These are phyloP conservation scores for Leptographium flavum DNA, from an alignment of 2,329 filamentous ascomycete species.

Conservation along the genomic window DNA sequence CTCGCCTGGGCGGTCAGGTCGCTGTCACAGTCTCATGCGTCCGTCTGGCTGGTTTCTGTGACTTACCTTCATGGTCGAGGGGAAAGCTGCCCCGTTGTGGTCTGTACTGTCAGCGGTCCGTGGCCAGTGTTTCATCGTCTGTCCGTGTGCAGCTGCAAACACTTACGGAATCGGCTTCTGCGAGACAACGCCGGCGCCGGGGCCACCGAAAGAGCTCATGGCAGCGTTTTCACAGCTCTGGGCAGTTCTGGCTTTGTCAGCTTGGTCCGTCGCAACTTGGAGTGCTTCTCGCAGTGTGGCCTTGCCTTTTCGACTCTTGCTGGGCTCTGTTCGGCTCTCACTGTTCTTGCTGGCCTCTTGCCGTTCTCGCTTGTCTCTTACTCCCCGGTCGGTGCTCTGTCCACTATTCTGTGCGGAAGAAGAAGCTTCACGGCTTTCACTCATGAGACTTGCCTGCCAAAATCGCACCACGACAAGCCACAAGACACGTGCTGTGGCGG, in stretches of 20 bases:
- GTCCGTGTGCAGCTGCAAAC: neutral
- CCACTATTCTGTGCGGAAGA: no score
- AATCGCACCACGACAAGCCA: no score
- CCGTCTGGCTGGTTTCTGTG: neutral
- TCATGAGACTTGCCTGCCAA: neutral
- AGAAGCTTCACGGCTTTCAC: no score
- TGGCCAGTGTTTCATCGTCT: no score
- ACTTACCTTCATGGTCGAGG: conserved; percentile 71
- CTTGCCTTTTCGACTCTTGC: neutral
- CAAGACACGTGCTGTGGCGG: neutral
- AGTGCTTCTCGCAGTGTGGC: neutral
- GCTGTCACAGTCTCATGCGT: neutral
- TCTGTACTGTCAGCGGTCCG: conserved; percentile 32
- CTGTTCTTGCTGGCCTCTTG: no score
- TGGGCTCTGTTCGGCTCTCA: no score
- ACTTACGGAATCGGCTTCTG: conserved; percentile 21
- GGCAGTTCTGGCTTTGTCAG: neutral
- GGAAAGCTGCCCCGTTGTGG: conserved; percentile 90
- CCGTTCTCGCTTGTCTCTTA: no score
- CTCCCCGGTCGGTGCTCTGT: no score
- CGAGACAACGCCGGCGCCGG: conserved; percentile 13
- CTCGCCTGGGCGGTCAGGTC: conserved; percentile 48
- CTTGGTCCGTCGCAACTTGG: neutral
- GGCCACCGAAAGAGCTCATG: conserved; percentile 16
- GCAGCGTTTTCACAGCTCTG: neutral